Conservation (phyloP, 1,139 yeast species). For the Debaryomyces singareniensis region DNA sequence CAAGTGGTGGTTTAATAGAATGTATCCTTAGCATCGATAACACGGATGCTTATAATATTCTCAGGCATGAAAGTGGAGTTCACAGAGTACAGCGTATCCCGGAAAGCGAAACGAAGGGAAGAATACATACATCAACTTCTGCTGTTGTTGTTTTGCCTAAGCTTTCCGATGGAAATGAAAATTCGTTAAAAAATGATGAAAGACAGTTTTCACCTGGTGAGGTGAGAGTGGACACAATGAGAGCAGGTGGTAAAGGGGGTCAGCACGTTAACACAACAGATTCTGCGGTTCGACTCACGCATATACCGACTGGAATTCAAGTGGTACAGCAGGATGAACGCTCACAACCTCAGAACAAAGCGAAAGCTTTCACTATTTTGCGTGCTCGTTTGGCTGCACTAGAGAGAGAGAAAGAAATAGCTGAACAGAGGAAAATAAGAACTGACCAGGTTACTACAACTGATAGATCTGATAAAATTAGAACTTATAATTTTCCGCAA, state of each 20-base stretch:
- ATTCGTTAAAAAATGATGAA: conserved; percentile 55
- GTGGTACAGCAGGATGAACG: conserved; percentile 93
- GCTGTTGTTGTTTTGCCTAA: conserved; percentile 94
- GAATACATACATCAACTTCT: conserved; percentile 93
- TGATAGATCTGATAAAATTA: conserved; percentile 85
- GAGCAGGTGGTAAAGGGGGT: conserved; percentile 97
- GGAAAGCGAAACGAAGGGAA: conserved; percentile 85
- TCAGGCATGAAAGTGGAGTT: conserved; percentile 89
- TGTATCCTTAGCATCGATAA: conserved; percentile 70
- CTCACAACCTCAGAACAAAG: conserved; percentile 91
- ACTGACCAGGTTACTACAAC: conserved; percentile 83
- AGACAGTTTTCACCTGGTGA: conserved; percentile 81
- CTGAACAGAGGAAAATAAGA: conserved; percentile 60
- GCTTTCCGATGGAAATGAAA: conserved; percentile 51
- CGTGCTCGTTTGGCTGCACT: conserved; percentile 79
- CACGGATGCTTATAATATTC: conserved; percentile 66
- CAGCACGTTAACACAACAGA: conserved; percentile 98
- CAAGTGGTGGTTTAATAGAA: conserved; percentile 60
- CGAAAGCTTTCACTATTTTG: conserved; percentile 83
- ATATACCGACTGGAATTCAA: conserved; percentile 83
- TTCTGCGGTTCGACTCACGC: conserved; percentile 91
- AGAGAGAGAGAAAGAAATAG: conserved; percentile 61
- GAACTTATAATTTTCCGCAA: conserved; percentile 91
- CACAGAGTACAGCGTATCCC: conserved; percentile 96
- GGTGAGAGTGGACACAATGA: conserved; percentile 87